Base-by-base conservation (phyloP, 768 basidiomycete genomes). In the Agrocybe pediades region DNA sequence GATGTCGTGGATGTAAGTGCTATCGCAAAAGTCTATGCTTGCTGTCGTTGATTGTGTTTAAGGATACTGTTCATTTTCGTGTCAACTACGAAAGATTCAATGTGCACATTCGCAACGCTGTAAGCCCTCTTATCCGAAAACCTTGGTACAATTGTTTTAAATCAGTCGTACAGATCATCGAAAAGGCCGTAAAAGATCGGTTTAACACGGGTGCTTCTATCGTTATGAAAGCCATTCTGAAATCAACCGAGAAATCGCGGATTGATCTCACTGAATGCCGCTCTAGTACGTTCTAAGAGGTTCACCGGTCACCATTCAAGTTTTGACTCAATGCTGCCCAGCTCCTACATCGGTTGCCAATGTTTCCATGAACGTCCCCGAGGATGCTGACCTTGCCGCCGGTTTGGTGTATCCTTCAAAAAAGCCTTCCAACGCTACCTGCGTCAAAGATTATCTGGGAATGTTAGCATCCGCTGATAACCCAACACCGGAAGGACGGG, bases 21-120 rank as follows among this genome's bases (percentile, higher is more conserved):
- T 7, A 9, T 26, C 39, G 45, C 9, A 49, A 55, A 17, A 41
- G 36, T 16, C 23, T n/a, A 36, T 45, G 41, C 19, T 57, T 45
- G 24, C 26, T 50, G 27, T 30, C 62, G 41, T 55, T 36, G 43
- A 63, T 43, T 54, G 40, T 36, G 2, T 47, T 24, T 6, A 53
- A 94, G 87, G 84, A 90, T 16, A 75, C 75, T 2, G 81, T 92
- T 27, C 85, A 86, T 69, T 90, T 97, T 65, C 84, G 91, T 44
- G 81, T 98, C 44, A 98, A 98, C 72, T 90, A 87, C 65, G 88
- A 94, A 60, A 88, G 84, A 62, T 96, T 95, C 70, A 86, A 89
- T 59, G 76, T 92, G 26, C 86, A 92, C 61, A 84, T 97, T 48
- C 87, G 96, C 40, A 96, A 97, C 71, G 78, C 86, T 65, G 93